Base-by-base conservation (phyloP, 371 early-diverging fungal genomes). In the Entomophthora muscae region DNA sequence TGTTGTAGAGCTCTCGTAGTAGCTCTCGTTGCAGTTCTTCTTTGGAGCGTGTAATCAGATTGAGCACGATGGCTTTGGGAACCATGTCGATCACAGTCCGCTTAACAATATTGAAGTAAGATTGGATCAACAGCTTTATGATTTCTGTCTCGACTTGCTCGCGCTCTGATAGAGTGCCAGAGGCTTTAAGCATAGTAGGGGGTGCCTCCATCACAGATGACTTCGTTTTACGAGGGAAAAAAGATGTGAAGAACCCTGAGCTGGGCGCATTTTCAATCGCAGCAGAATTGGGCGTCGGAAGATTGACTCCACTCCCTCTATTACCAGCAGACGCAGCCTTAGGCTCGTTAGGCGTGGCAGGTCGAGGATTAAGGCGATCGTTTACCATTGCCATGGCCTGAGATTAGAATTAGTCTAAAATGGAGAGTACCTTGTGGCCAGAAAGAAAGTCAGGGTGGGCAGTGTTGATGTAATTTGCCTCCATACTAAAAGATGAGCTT, bases 61-160 rank as follows among this genome's bases (percentile, higher is more conserved):
- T 95, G 30, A 90, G 79, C 96, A 98, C 97, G 66, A 98, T 90
- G 3, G 98, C 93, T 71, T 99, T 99, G 55, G 99, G 99, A 0
- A 99, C 93, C 77, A 98, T 89, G 71, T n/a, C n/a, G n/a, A n/a
- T n/a, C n/a, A n/a, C n/a, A n/a, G n/a, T n/a, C n/a, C n/a, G n/a
- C n/a, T n/a, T n/a, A n/a, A n/a, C n/a, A n/a, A n/a, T n/a, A n/a
- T n/a, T n/a, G n/a, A n/a, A n/a, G n/a, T n/a, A n/a, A n/a, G n/a
- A n/a, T n/a, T n/a, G n/a, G n/a, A n/a, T n/a, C n/a, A n/a, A n/a
- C n/a, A n/a, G n/a, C n/a, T n/a, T n/a, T n/a, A n/a, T n/a, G n/a
- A n/a, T n/a, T n/a, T n/a, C n/a, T n/a, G n/a, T n/a, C n/a, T n/a
- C n/a, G n/a, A n/a, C n/a, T n/a, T n/a, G n/a, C n/a, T n/a, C n/a